Evolutionary conservation across 2,329 filamentous ascomycete species (phyloP), one percentile per base, ranked within the genome.

Genomic region (Sarocladium oryzae): DNA sequence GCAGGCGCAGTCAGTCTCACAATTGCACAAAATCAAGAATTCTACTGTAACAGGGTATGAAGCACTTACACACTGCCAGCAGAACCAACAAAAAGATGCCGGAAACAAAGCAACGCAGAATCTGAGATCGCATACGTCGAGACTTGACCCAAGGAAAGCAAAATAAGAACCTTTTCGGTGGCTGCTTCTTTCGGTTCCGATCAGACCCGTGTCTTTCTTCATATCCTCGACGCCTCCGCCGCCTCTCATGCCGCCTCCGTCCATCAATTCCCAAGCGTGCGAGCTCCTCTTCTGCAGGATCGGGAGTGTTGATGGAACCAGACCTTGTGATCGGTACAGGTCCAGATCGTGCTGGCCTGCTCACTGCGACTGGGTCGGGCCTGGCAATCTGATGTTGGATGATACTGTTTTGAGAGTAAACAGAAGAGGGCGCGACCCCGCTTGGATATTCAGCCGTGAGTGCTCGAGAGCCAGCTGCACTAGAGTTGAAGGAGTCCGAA

Each of bases 51-150:
- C n/a, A n/a, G n/a, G n/a, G n/a, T n/a, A n/a, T n/a, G n/a, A 11
- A 10, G 33, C 23, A 75, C 84, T 70, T 77, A 89, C 86, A 91
- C 32, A 86, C 73, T 50, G 78, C 68, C 37, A 89, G 62, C 43
- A 86, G 71, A 26, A 77, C 61, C 4, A 77, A 63, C 9, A 88
- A 65, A 52, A 88, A 79, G 5, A 78, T 55, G 1, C 84, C 86
- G 5, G 86, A 86, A 6, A 88, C 75, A 21, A 86, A 73, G 60
- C 79, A 84, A 28, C 76, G 75, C 51, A 85, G 60, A 35, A 84
- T 73, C 56, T 82, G 79, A 33, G 70, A 65, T 33, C 81, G 75
- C 53, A 81, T 70, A 49, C 70, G 72, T 45, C 67, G 66, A 37
- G 81, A 81, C 60, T 73, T 73, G 49, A 83, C 63, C 67, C 75